Evolutionary conservation across 1,284 basidiomycete species (phyloP).

Genomic region (Pascua guehoae): DNA sequence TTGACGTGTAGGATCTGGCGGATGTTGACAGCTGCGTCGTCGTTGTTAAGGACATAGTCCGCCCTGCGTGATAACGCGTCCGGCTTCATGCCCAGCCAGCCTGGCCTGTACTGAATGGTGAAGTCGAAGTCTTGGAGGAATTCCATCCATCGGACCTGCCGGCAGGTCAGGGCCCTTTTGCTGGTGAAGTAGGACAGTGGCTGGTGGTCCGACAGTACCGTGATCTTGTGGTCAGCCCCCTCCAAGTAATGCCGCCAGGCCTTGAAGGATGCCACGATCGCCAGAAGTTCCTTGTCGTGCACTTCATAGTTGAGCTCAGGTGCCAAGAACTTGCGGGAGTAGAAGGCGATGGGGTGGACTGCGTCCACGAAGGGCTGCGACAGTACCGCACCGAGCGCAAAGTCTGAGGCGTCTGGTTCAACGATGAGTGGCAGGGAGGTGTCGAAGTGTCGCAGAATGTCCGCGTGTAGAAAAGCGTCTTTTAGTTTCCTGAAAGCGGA

Average conservation of each 20-base stretch:
- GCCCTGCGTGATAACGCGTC: slow-evolving; percentile 45
- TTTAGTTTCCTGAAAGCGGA: slow-evolving; percentile 38
- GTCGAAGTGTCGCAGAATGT: slow-evolving; percentile 49
- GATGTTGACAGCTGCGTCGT: too few species aligned
- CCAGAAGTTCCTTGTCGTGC: slow-evolving; percentile 55
- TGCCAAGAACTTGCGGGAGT: slow-evolving; percentile 37
- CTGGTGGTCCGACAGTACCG: slow-evolving; percentile 52
- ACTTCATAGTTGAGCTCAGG: slow-evolving; percentile 55
- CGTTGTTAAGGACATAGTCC: too few species aligned
- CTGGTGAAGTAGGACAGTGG: slow-evolving; percentile 53
- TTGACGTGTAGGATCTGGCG: too few species aligned
- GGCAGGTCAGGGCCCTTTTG: slow-evolving; percentile 42
- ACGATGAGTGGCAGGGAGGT: slow-evolving; percentile 39
- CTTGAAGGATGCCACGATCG: slow-evolving; percentile 49
- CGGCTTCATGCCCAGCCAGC: slow-evolving; percentile 37
- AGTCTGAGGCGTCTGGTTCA: slow-evolving; percentile 39
- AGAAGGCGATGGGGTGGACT: slow-evolving; percentile 47
- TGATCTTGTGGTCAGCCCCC: slow-evolving; percentile 30
- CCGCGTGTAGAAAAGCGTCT: slow-evolving; percentile 1
- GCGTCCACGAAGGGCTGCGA: slow-evolving; percentile 31
- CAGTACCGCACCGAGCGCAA: slow-evolving; percentile 33
- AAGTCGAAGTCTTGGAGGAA: slow-evolving; percentile 48
- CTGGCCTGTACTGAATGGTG: slow-evolving; percentile 46
- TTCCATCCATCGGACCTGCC: slow-evolving; percentile 51
- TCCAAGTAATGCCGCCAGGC: slow-evolving; percentile 50